Evolutionary conservation across 1,284 basidiomycete genomes (phyloP), one percentile per base, ranked within the genome.

Genomic region (Agroathelia rolfsii): DNA sequence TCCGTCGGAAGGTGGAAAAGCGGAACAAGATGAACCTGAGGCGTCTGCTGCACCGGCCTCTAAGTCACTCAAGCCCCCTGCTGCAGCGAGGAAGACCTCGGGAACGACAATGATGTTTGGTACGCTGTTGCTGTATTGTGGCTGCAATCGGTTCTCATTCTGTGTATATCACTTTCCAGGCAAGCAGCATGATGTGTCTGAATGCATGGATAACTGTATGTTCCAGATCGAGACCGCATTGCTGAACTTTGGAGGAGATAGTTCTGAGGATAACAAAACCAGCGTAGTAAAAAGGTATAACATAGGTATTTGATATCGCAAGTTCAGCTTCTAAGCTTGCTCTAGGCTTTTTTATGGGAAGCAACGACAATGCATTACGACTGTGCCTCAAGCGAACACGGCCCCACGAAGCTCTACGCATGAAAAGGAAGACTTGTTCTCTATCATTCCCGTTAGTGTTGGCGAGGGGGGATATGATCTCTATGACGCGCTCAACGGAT

Each of bases 121-220:
- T 86, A 50, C 50, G 71, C 44, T 9, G 11, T 30, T 27, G 9
- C 8, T 32, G 22, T 22, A 18, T 16, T 22, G 11, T 7, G 26
- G 12, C 14, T 22, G 12, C 30, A 22, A 3, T 17, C 50, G 3
- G 14, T 27, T 15, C 30, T 22, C 12, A n/a, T 33, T n/a, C 15
- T 23, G 23, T 10, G n/a, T 41, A 25, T 24, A 8, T 12, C 5
- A 27, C 22, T 34, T 26, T 32, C 17, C 48, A 76, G 90, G 90
- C n/a, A 81, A 86, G 43, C 94, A 98, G 50, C 94, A 98, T 51
- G 94, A 98, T 52, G 93, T 97, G 2, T 85, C 93, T 0, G 94
- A 98, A 58, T 96, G 94, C 55, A 86, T 98, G 75, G 93, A 98
- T 59, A 98, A 98, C 48, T 93, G 94, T 59, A 83, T 98, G 65